Base-by-base conservation (phyloP, 1,139 yeast genomes). In the Yamadazyma taylorii region DNA sequence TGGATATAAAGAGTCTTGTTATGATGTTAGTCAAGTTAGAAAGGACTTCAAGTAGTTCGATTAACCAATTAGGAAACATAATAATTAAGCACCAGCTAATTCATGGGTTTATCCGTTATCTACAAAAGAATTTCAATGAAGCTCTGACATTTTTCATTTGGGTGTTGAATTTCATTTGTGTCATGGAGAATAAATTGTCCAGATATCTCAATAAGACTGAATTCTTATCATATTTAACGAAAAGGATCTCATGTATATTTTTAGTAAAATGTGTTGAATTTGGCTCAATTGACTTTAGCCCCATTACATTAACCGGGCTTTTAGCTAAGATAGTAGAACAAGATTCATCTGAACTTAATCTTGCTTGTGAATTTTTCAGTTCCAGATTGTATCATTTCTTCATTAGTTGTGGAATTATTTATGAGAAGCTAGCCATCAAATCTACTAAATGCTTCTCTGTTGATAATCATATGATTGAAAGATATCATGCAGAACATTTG, bases 81-180 rank as follows among this genome's bases (percentile, higher is more conserved):
- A 36, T 46, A 7, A 35, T 41, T 8, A 42, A 39, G 19, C 21
- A 21, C 5, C 45, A 38, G 19, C 24, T 42, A 7, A 17, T 42
- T 7, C 5, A 33, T n/a, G 55, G 47, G 1, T 52, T 50, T 29
- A 10, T 55, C 2, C 16, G 38, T 10, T 51, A 24, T 24, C 30
- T 48, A 24, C 22, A 41, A 27, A 24, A 44, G 19, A 27, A 43
- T 29, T 46, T 39, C 30, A 24, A 33, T 5, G 41, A 39, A 17
- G 41, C 47, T 3, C 32, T 40, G 8, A 30, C 32, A 40, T 41
- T 38, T 6, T 59, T 60, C 31, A 37, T 41, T 2, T 61, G 66
- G 67, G 36, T 48, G 2, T 28, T 45, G 15, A 34, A 46, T 17
- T 54, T 61, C 17, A 40, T 46, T 40, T 35, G 34, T 9, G 25